These are phyloP conservation scores for Alnus glutinosa DNA, from an alignment of 306 rosid genomes.

Conservation along the genomic window DNA sequence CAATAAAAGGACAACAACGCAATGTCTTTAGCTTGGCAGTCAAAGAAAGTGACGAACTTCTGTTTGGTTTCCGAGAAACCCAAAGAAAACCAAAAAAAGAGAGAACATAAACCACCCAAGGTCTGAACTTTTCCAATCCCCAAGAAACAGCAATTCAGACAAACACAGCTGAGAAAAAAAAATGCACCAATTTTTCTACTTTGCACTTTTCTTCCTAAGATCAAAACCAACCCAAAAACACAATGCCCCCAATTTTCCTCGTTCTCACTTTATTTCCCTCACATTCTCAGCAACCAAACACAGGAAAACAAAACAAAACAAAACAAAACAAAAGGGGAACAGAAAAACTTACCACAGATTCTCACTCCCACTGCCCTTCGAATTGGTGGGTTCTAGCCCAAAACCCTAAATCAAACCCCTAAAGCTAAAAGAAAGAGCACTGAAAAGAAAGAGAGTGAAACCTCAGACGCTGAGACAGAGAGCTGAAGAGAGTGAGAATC, in stretches of 20 bases:
- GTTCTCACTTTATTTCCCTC: background rate
- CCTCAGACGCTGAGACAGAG: background rate
- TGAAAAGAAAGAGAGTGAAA: background rate
- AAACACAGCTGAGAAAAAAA: background rate
- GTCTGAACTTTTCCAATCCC: background rate
- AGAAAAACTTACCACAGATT: conserved; percentile 24
- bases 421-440: background rate
- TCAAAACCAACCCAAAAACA: background rate
- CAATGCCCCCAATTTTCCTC: conserved; percentile 3
- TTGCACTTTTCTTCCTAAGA: background rate
- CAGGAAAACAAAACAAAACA: background rate
- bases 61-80: conserved; percentile 9
- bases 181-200: background rate
- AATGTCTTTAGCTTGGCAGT: background rate
- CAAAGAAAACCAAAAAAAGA: background rate
- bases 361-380: background rate
- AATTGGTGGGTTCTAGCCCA: conserved; percentile 1
- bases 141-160: background rate
- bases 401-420: conserved; percentile 22
- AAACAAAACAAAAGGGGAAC: conserved; percentile 4
- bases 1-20: background rate
- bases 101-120: background rate
- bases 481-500: background rate
- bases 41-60: background rate
- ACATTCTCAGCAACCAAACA: conserved; percentile 21